These are phyloP conservation scores for Aspergillus pseudoterreus DNA, from an alignment of 2,329 filamentous ascomycete genomes.

Conservation along the genomic window DNA sequence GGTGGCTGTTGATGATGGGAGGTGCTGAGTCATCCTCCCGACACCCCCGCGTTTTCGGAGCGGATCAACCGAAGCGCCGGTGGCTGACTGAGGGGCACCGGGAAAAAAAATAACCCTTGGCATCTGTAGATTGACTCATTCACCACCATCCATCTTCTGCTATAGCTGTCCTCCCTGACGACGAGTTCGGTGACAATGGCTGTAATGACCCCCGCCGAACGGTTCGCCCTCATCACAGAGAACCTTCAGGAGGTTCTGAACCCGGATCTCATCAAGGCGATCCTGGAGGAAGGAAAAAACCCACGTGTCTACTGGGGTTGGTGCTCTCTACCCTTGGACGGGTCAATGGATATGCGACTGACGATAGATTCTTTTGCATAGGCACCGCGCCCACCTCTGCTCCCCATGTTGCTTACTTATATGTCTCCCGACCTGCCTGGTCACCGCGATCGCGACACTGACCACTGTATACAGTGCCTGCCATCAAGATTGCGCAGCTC, in stretches of 20 bases:
- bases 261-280: constrained; percentile 47
- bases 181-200: not conserved
- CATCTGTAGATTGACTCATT: too few relatives aligned
- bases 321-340: constrained; percentile 22
- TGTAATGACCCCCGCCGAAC: constrained; percentile 16
- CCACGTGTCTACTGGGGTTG: constrained; percentile 33
- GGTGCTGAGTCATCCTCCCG: too few relatives aligned
- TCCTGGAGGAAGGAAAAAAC: constrained; percentile 27
- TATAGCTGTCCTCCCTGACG: too few relatives aligned
- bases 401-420: constrained; percentile 83
- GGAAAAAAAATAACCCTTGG: too few relatives aligned
- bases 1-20: too few relatives aligned
- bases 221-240: constrained; percentile 71
- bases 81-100: too few relatives aligned
- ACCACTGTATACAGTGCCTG: constrained; percentile 53
- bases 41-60: too few relatives aligned
- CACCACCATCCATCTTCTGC: too few relatives aligned
- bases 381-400: constrained; percentile 76
- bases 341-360: not conserved
- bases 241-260: constrained; percentile 82
- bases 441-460: constrained; percentile 3
- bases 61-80: too few relatives aligned
- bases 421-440: not conserved
- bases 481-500: constrained; percentile 86
- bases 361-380: constrained; percentile 4